Evolutionary conservation across 352 stramenopile genomes (phyloP).

Genomic region (Salisapilia sapeloensis): DNA sequence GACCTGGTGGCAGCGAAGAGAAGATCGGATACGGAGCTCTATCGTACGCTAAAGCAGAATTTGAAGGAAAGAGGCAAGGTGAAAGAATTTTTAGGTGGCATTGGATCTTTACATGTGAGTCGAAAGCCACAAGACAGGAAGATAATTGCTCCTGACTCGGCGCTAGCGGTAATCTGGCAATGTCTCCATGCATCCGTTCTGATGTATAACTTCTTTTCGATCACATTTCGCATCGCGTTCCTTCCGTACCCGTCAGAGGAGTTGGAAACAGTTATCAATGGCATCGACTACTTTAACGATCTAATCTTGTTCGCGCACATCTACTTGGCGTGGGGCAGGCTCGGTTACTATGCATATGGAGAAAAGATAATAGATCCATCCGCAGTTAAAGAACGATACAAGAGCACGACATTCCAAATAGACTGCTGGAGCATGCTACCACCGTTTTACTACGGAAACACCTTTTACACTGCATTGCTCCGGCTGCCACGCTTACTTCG

Average conservation of each 20-base stretch:
- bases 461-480: constrained; percentile 6
- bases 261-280: constrained; percentile 9
- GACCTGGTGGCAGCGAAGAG: constrained; percentile 7
- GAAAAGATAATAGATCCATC: constrained; percentile 10
- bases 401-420: constrained; percentile 5
- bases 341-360: constrained; percentile 20
- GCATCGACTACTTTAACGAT: constrained; percentile 24
- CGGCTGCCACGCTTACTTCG: constrained; percentile 8
- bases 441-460: constrained; percentile 6
- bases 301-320: constrained; percentile 16
- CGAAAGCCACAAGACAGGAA: too few relatives aligned
- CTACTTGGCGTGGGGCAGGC: constrained; percentile 17
- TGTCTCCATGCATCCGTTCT: too few relatives aligned
- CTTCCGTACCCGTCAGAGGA: constrained; percentile 14
- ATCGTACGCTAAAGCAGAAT: too few relatives aligned
- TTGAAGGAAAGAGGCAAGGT: too few relatives aligned
- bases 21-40: too few relatives aligned
- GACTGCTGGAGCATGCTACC: constrained; percentile 14
- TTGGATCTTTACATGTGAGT: too few relatives aligned
- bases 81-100: too few relatives aligned
- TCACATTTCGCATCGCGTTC: constrained; percentile 34
- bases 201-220: constrained; percentile 35
- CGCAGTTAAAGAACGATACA: constrained; percentile 7
- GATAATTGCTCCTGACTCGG: not conserved
- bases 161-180: constrained; percentile 1